Conservation (phyloP, 1,139 yeast species). For the Ogataea hybrid region DNA sequence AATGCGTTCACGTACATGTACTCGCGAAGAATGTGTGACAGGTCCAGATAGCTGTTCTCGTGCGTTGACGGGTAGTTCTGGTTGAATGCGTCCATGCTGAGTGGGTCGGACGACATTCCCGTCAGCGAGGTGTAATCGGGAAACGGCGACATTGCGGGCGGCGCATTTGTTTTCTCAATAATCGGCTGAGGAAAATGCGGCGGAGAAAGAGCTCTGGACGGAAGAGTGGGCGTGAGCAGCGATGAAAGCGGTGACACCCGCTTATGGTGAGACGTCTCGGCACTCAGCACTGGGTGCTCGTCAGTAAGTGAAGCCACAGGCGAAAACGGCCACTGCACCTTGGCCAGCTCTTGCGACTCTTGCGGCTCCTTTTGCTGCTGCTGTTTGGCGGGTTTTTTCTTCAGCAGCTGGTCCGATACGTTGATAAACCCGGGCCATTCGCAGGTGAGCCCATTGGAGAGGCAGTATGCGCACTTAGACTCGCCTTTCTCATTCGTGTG, state of each 20-base stretch:
- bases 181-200: neutral
- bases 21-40: conserved; percentile 26
- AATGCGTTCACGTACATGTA: conserved; percentile 26
- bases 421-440: conserved; percentile 34
- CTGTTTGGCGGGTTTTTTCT: neutral
- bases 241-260: neutral
- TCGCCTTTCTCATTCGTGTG: conserved; percentile 20
- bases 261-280: neutral
- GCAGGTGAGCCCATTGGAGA: conserved; percentile 30
- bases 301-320: conserved; percentile 1
- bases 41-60: conserved; percentile 17
- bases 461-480: conserved; percentile 33
- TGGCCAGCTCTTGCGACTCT: neutral
- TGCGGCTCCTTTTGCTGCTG: neutral
- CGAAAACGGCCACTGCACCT: conserved; percentile 5
- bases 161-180: neutral
- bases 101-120: conserved; percentile 12
- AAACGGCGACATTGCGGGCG: neutral
- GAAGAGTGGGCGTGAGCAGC: neutral
- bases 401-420: conserved; percentile 6
- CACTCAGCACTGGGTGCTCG: neutral
- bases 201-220: neutral
- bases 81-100: conserved; percentile 12
- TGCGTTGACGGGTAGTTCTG: conserved; percentile 1
- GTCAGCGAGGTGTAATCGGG: neutral